Evolutionary conservation across 306 rosid species (phyloP).

Genomic region (Rosa rugosa): DNA sequence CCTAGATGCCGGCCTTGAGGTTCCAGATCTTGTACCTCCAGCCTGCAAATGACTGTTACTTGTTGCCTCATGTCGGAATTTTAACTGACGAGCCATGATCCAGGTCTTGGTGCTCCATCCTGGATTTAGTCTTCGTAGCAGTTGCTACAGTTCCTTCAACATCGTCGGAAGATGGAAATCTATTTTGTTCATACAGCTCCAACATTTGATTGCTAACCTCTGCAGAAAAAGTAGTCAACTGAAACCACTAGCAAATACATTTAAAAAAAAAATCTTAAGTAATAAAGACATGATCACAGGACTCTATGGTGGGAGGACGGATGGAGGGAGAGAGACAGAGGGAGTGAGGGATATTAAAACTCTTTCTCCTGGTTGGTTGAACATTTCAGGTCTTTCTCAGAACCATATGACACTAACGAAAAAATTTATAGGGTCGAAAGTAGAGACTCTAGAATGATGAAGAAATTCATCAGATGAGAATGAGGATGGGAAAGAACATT

Average conservation of each 20-base stretch:
- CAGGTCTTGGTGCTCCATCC: constrained; percentile 54
- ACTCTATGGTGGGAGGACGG: not conserved
- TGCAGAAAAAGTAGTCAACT: constrained; percentile 49
- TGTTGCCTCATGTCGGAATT: constrained; percentile 12
- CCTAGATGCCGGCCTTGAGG: constrained; percentile 56
- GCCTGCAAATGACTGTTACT: constrained; percentile 56
- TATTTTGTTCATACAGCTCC: constrained; percentile 93
- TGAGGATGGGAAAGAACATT: constrained; percentile 16
- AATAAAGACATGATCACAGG: not conserved
- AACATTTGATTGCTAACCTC: constrained; percentile 99
- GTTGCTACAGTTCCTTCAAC: constrained; percentile 69
- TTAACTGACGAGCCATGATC: constrained; percentile 13
- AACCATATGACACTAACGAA: constrained; percentile 5
- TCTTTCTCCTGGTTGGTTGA: not conserved
- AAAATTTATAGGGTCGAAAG: not conserved
- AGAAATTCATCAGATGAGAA: constrained; percentile 14
- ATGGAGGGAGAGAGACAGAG: not conserved
- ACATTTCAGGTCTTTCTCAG: not conserved
- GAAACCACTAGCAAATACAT: constrained; percentile 15
- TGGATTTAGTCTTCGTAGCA: constrained; percentile 51
- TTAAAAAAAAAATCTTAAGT: not conserved
- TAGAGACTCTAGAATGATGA: constrained; percentile 6
- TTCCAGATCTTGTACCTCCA: constrained; percentile 59
- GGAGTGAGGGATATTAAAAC: not conserved
- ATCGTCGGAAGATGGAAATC: constrained; percentile 70